Base-by-base conservation (phyloP, 305 asterid species). In the Fraxinus angustifolia region DNA sequence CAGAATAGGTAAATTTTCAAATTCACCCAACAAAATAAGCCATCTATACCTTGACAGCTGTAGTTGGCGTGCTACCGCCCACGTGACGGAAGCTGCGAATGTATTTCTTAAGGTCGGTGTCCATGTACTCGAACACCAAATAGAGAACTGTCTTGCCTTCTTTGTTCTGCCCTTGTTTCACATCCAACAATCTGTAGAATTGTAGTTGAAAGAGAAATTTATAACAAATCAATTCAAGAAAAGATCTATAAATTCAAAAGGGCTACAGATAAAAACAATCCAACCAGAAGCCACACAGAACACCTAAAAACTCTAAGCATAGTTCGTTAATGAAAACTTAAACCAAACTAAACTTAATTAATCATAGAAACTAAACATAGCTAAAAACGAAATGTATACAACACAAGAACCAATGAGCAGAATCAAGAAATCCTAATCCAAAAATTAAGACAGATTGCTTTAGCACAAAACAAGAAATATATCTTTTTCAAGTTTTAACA, bases 61-160 rank as follows among this genome's bases (percentile, higher is more conserved):
- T 19, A 60, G 87, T 11, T 30, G 97, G 94, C 73, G 92, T 85
- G 76, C 65, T 76, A 48, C 86, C 92, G 1, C 93, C 95, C 11
- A 84, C 77, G 2, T 86, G 89, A 60, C 96, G 95, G 84, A 89
- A 91, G 86, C 89, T 87, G 17, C 98, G 93, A 78, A 95, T 91
- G 82, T 90, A 95, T 84, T 95, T 95, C 90, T 95, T 95, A 74
- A 95, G 88, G 78, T 95, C 99, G 36, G 98, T 94, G 19, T 95
- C 97, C 99, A 94, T 94, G 85, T 95, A 95, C 87, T 95, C 99
- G 70, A 95, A 95, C 21, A 95, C 98, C 92, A 95, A 84, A 88
- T 94, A 95, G 19, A 95, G 89, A 78, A 95, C 98, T 0, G 97
- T 95, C 85, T 91, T 95, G 76, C 99, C 98, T 87, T 95, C 97